phyloP scores from a whole-genome alignment of 306 rosid species.

The Crataegus laevigata region DNA sequence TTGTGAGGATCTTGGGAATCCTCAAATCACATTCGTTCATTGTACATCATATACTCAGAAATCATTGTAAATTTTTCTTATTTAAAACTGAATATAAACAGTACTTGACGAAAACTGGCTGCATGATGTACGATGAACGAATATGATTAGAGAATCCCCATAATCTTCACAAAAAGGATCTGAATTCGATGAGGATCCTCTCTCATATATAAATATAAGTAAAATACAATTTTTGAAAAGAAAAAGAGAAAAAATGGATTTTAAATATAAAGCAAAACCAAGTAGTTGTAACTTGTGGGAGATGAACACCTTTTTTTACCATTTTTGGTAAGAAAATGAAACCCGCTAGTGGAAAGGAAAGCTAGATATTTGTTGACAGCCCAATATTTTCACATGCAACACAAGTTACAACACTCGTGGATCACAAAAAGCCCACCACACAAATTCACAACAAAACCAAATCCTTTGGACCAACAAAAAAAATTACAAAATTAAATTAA shows the following conservation, averaged over 20 bases:
- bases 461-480: neutral
- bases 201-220: too few relatives aligned
- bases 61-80: too few relatives aligned
- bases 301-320: neutral
- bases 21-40: too few relatives aligned
- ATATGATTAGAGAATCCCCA: too few relatives aligned
- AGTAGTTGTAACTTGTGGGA: neutral
- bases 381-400: neutral
- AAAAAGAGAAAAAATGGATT: neutral
- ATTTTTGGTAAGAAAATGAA: neutral
- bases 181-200: too few relatives aligned
- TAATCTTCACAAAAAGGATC: too few relatives aligned
- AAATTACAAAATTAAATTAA: neutral
- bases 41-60: rapidly evolving
- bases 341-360: neutral
- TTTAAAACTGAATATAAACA: too few relatives aligned
- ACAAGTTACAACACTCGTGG: neutral
- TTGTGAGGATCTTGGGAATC: too few relatives aligned
- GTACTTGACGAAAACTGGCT: too few relatives aligned
- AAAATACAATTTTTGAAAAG: too few relatives aligned
- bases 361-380: neutral
- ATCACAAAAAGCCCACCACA: neutral
- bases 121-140: too few relatives aligned
- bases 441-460: neutral
- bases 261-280: neutral